A percentile compares a stretch with the other conserved stretches of the same genome.
phyloP scores from a whole-genome alignment of 1,284 basidiomycete species.

The Moesziomyces sp. region DNA sequence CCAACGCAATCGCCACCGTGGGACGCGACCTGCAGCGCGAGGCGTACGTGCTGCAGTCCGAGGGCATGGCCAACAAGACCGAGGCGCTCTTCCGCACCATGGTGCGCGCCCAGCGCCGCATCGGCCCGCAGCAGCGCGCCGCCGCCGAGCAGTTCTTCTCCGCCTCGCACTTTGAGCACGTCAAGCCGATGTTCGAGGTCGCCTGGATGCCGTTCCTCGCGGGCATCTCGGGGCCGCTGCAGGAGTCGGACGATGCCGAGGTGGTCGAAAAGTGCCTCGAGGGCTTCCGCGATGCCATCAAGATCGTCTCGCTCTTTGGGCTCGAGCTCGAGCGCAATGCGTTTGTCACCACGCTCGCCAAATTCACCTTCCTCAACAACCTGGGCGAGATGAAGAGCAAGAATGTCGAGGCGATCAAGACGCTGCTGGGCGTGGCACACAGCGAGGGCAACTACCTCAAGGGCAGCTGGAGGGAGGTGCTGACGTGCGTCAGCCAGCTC shows the following conservation, averaged over 20 bases:
- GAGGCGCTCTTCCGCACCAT: slow-evolving; percentile 68
- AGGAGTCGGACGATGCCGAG: slow-evolving; percentile 64
- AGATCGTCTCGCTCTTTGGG: slow-evolving; percentile 66
- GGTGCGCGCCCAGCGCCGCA: slow-evolving; percentile 64
- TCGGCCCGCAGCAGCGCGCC: slow-evolving; percentile 59
- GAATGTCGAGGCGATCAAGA: slow-evolving; percentile 68
- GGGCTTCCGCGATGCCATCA: slow-evolving; percentile 66
- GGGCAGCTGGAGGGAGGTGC: slow-evolving; percentile 66
- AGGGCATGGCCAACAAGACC: slow-evolving; percentile 67
- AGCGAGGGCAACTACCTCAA: slow-evolving; percentile 67
- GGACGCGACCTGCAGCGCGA: slow-evolving; percentile 66
- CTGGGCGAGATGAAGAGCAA: slow-evolving; percentile 68
- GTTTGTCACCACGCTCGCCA: slow-evolving; percentile 67
- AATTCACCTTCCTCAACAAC: slow-evolving; percentile 68
- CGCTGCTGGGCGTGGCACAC: slow-evolving; percentile 65
- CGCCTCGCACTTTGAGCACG: slow-evolving; percentile 67
- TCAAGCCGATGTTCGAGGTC: slow-evolving; percentile 67
- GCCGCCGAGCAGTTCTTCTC: slow-evolving; percentile 66
- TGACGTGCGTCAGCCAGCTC: slow-evolving; percentile 66
- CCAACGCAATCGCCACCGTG: slow-evolving; percentile 63
- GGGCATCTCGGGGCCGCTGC: slow-evolving; percentile 65
- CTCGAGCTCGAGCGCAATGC: slow-evolving; percentile 67
- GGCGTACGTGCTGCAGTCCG: slow-evolving; percentile 65
- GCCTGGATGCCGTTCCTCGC: slow-evolving; percentile 68
- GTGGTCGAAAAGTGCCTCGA: slow-evolving; percentile 61